Evolutionary conservation across 352 stramenopile species (phyloP).

Genomic region (Globisporangium emineosum): DNA sequence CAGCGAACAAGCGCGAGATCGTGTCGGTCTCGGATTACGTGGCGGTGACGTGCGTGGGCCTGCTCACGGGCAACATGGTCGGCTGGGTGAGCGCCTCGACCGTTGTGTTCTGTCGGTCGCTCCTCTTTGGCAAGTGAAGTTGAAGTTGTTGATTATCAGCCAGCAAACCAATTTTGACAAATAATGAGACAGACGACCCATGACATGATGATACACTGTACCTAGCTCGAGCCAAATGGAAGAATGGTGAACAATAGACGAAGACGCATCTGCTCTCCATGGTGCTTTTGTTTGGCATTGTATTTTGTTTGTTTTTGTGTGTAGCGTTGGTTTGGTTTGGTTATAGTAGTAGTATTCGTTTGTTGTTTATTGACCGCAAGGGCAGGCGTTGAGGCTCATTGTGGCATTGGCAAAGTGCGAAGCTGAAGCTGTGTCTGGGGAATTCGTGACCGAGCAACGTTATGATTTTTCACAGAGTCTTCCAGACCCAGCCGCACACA

Average conservation of each 20-base stretch:
- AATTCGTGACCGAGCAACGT: neutral
- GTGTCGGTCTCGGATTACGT: slow-evolving; percentile 71
- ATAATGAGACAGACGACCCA: neutral
- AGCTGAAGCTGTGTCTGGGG: neutral
- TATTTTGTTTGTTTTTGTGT: neutral
- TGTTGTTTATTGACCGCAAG: slow-evolving; percentile 9
- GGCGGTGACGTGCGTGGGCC: slow-evolving; percentile 54
- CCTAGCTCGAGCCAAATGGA: too few relatives aligned
- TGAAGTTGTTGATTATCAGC: neutral
- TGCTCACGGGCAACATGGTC: slow-evolving; percentile 53
- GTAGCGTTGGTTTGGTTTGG: neutral
- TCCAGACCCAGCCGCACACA: neutral
- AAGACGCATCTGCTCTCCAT: neutral
- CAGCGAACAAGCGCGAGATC: slow-evolving; percentile 36
- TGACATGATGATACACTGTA: too few relatives aligned
- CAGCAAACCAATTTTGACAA: neutral
- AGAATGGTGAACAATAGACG: neutral
- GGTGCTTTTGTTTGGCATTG: neutral
- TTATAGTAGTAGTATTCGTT: slow-evolving; percentile 14
- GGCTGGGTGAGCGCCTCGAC: slow-evolving; percentile 57
- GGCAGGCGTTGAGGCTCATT: neutral
- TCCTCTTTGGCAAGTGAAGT: slow-evolving; percentile 36
- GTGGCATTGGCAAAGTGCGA: neutral
- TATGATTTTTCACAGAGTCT: slow-evolving; percentile 4
- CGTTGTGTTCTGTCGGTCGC: slow-evolving; percentile 50